Evolutionary conservation across 495 filamentous ascomycete species (phyloP).

Genomic region (Hamigera avellanea): DNA sequence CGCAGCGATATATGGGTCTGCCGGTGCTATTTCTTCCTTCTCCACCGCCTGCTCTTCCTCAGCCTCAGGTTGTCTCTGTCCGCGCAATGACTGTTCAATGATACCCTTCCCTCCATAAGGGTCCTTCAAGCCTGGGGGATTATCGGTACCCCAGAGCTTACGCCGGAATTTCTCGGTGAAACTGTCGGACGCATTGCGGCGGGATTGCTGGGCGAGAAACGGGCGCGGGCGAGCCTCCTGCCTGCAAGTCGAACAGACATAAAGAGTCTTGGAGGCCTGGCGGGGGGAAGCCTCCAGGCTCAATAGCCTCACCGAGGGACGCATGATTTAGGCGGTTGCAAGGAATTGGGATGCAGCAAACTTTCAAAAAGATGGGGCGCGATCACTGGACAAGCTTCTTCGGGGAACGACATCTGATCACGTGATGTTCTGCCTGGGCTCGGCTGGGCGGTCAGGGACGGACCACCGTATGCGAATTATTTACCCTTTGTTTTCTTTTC

Average conservation of each 20-base stretch:
- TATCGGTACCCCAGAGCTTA: slow-evolving; percentile 45
- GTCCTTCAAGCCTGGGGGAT: slow-evolving; percentile 41
- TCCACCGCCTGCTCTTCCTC: slow-evolving; percentile 6
- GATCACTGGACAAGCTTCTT: neutral
- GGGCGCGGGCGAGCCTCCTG: slow-evolving; percentile 28
- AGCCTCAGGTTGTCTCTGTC: too few species aligned
- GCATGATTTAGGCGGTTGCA: slow-evolving; percentile 24
- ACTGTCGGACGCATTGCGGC: slow-evolving; percentile 26
- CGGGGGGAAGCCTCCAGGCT: slow-evolving; percentile 22
- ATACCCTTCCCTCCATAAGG: slow-evolving; percentile 35
- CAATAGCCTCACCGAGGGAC: slow-evolving; percentile 26
- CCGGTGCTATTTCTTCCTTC: slow-evolving; percentile 3
- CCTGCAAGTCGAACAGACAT: slow-evolving; percentile 34
- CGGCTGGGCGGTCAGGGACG: too few species aligned
- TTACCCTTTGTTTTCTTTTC: too few species aligned
- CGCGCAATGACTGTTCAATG: slow-evolving; percentile 2
- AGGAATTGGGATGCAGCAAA: slow-evolving; percentile 4
- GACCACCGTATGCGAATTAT: too few species aligned
- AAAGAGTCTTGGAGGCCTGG: slow-evolving; percentile 14
- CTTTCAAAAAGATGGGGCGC: slow-evolving; percentile 13
- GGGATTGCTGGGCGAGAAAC: slow-evolving; percentile 26
- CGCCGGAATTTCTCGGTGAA: slow-evolving; percentile 39
- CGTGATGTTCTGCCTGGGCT: slow-evolving; percentile 8
- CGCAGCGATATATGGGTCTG: slow-evolving; percentile 42
- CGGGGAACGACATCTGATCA: slow-evolving; percentile 17